These are phyloP conservation scores for Boletus smithii DNA, from an alignment of 1,284 basidiomycete species.

Conservation along the genomic window DNA sequence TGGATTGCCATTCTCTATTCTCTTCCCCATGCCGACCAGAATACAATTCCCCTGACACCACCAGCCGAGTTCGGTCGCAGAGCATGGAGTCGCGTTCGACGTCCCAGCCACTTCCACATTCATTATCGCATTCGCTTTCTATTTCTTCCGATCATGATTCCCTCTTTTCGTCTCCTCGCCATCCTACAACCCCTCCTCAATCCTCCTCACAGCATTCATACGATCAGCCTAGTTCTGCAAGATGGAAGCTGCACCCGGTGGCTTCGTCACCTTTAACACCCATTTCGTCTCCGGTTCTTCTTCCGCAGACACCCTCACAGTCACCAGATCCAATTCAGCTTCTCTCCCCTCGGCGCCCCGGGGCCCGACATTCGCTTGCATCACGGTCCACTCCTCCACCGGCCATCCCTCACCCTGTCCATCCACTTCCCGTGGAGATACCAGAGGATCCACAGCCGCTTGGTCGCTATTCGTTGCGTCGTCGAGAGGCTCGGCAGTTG, in stretches of 20 bases:
- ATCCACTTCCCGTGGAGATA: constrained; percentile 3
- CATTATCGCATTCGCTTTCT: constrained; percentile 10
- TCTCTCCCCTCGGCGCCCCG: constrained; percentile 6
- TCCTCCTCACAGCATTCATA: constrained; percentile 15
- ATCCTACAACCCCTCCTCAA: constrained; percentile 15
- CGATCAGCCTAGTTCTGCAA: background rate
- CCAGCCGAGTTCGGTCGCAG: background rate
- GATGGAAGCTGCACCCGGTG: background rate
- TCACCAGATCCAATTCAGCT: constrained; percentile 30
- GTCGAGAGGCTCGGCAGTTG: constrained; percentile 47
- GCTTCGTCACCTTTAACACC: constrained; percentile 28
- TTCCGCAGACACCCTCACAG: constrained; percentile 8
- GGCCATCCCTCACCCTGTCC: background rate
- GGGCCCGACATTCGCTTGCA: background rate
- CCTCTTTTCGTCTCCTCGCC: constrained; percentile 10
- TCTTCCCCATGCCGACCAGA: constrained; percentile 15
- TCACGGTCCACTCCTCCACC: background rate
- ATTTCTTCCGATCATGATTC: constrained; percentile 5
- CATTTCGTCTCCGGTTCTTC: constrained; percentile 16
- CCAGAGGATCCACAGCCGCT: constrained; percentile 21
- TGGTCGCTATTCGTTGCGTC: constrained; percentile 49
- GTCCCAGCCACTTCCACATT: background rate
- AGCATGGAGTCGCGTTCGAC: constrained; percentile 2
- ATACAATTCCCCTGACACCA: background rate
- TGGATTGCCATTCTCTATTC: constrained; percentile 20